Evolutionary conservation across 495 filamentous ascomycete genomes (phyloP), one percentile per base, ranked within the genome.

Genomic region (Alectoria sarmentosa): DNA sequence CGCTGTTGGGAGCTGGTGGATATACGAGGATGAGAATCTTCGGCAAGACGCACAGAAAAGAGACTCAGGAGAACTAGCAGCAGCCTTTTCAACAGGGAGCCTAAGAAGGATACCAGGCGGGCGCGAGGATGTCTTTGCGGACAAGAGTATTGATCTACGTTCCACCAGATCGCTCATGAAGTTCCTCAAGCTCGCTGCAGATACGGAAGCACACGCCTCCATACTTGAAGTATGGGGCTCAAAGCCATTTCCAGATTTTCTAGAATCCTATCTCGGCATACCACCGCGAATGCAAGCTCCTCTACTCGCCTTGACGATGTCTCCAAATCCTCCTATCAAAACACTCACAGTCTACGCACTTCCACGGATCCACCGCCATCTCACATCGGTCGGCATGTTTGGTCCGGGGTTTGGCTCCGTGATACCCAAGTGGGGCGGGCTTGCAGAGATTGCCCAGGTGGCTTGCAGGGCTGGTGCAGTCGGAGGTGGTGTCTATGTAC

Each of bases 1-100:
- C 66, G 91, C 94, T 8, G 88, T 98, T 10, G 95, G 95, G 38
- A 93, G 89, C 64, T 98, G 92, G 89, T 98, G 88, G 84, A 85
- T 96, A 42, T 87, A 88, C 11, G 67, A 70, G 19, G 71, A 75
- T 60, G 69, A 75, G 5, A 30, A 67, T n/a, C 44, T 69, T 5
- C 60, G 69, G 19, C 66, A 66, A 23, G 36, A 63, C 21, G 62
- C 64, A 30, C 49, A 67, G 32, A 37, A 66, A 39, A 37, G 63
- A 30, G 17, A 28, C 38, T 48, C 30, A 65, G 65, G 65, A 42
- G 59, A 63, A 48, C 67, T 68, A 42, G 64, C 69, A 10, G 17
- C 13, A 4, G 34, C 6, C 62, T 11, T 23, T 6, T 36, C 30
- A 9, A n/a, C 15, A 42, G 64, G 64, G 13, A 58, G 46, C 17